These are phyloP conservation scores for Sungouiella thailandica DNA, from an alignment of 805 yeast genomes.

Conservation along the genomic window DNA sequence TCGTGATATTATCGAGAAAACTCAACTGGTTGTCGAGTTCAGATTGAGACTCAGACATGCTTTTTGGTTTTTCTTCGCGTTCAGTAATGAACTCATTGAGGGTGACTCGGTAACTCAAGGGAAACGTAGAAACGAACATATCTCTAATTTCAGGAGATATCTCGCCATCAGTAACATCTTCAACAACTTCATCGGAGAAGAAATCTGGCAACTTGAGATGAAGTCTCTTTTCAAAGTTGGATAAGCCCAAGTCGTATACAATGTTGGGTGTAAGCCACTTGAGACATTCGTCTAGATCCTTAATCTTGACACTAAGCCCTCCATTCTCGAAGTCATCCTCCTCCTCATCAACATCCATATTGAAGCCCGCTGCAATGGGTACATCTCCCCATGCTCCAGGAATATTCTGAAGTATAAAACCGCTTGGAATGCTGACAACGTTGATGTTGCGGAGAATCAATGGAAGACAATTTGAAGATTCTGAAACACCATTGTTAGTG, in stretches of 20 bases:
- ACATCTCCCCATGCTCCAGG: slow-evolving; percentile 9
- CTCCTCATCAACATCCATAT: slow-evolving; percentile 31
- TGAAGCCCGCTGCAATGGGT: slow-evolving; percentile 23
- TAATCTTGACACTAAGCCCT: slow-evolving; percentile 26
- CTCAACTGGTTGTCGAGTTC: slow-evolving; percentile 25
- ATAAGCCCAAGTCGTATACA: slow-evolving; percentile 32
- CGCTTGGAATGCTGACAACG: slow-evolving; percentile 54
- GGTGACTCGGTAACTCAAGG: slow-evolving; percentile 27
- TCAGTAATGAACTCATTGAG: slow-evolving; percentile 32
- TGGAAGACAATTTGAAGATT: slow-evolving; percentile 59
- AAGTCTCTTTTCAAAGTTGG: slow-evolving; percentile 10
- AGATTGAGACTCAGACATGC: slow-evolving; percentile 11
- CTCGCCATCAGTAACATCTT: slow-evolving; percentile 11
- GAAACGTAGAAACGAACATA: slow-evolving; percentile 23
- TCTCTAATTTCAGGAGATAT: slow-evolving; percentile 16
- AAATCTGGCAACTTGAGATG: slow-evolving; percentile 10
- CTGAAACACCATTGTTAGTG: slow-evolving; percentile 20
- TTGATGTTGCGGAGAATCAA: slow-evolving; percentile 63
- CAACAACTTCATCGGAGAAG: slow-evolving; percentile 5
- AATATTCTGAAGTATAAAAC: slow-evolving; percentile 36
- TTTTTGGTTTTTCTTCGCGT: slow-evolving; percentile 1
- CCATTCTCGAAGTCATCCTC: slow-evolving; percentile 29
- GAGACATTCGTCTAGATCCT: slow-evolving; percentile 28
- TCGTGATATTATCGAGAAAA: slow-evolving; percentile 35
- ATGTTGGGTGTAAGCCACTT: slow-evolving; percentile 39